Percentiles rank a stretch among this genome's conserved stretches.
Evolutionary conservation across 1,139 yeast genomes (phyloP).

Genomic region (Saccharomyces hybrid): DNA sequence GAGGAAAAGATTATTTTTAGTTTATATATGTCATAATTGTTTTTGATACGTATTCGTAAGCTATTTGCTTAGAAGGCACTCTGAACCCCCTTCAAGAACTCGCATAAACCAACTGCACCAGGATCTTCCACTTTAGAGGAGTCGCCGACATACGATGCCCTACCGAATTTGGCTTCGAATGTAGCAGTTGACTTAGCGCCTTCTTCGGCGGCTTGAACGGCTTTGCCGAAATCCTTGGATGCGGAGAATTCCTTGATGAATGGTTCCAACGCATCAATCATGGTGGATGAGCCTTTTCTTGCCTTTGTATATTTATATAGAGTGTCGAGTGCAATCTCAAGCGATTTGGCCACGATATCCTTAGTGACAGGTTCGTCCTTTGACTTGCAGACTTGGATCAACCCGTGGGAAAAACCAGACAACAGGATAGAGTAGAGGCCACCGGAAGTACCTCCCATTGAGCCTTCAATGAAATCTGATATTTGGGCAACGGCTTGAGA

Average conservation of each 20-base stretch:
- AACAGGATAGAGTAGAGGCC: conserved; percentile 82
- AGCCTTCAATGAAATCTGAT: conserved; percentile 74
- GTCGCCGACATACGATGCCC: conserved; percentile 79
- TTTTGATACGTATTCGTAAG: background rate
- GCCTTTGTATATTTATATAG: conserved; percentile 80
- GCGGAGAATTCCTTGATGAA: conserved; percentile 57
- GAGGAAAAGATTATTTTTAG: background rate
- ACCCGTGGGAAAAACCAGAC: conserved; percentile 53
- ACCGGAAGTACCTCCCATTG: conserved; percentile 97
- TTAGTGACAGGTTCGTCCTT: conserved; percentile 33
- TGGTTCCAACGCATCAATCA: conserved; percentile 83
- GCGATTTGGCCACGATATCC: conserved; percentile 36
- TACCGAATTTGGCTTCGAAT: conserved; percentile 79
- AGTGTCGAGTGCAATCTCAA: conserved; percentile 49
- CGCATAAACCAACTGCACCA: conserved; percentile 79
- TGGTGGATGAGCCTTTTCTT: conserved; percentile 80
- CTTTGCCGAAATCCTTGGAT: conserved; percentile 46
- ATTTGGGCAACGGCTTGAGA: conserved; percentile 50
- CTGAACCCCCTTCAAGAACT: conserved; percentile 49
- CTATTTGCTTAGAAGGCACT: conserved; percentile 6
- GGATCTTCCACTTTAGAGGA: conserved; percentile 78
- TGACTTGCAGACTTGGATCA: conserved; percentile 31
- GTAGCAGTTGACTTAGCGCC: conserved; percentile 73
- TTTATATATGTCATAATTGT: background rate
- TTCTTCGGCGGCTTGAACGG: conserved; percentile 58